Evolutionary conservation across 139 green algal genomes (phyloP).

Genomic region (Ulvella scutata): DNA sequence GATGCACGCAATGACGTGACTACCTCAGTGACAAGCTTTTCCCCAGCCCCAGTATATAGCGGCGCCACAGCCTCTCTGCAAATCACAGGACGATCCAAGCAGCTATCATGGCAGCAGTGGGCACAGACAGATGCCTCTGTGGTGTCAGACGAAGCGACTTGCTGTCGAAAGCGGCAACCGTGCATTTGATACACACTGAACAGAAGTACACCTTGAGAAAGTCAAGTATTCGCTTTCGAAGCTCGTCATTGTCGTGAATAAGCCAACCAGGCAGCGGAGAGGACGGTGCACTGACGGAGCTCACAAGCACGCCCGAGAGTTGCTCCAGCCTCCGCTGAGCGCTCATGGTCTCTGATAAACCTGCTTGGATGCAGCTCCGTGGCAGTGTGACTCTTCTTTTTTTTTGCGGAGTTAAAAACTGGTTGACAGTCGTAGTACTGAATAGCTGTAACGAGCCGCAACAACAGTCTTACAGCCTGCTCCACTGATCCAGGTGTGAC

Average conservation of each 20-base stretch:
- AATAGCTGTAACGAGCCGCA: too few species aligned
- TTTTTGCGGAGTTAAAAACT: too few species aligned
- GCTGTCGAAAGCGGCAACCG: neutral
- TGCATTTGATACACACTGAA: neutral
- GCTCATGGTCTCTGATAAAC: too few species aligned
- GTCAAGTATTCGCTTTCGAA: conserved; percentile 44
- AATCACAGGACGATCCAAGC: neutral
- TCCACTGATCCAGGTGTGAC: too few species aligned
- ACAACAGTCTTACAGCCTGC: too few species aligned
- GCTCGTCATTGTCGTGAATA: conserved; percentile 43
- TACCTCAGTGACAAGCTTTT: neutral
- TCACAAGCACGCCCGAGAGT: too few species aligned
- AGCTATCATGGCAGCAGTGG: neutral
- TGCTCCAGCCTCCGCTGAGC: too few species aligned
- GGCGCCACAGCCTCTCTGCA: neutral
- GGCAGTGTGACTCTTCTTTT: too few species aligned
- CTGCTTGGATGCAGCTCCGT: too few species aligned
- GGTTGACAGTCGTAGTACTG: too few species aligned
- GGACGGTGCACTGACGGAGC: too few species aligned
- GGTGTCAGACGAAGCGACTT: neutral
- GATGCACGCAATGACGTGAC: neutral
- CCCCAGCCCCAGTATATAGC: too few species aligned
- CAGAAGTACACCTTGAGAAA: conserved; percentile 43
- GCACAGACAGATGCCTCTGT: neutral
- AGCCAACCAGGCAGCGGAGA: conserved; percentile 3